Conservation (phyloP, 1,284 basidiomycete species). For the Moesziomyces aphidis region DNA sequence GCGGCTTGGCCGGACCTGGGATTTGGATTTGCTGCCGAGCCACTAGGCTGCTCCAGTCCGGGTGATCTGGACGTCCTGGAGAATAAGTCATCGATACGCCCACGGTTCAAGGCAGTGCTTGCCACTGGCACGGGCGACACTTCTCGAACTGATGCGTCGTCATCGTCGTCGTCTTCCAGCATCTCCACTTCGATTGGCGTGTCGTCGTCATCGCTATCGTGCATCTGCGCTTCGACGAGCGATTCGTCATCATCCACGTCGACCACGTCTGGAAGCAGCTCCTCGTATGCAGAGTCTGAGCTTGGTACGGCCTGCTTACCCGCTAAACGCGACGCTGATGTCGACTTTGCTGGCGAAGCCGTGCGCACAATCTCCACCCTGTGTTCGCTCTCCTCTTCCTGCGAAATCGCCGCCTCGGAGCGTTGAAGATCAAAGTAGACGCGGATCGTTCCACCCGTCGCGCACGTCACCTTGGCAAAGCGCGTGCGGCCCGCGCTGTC, state of each 20-base stretch:
- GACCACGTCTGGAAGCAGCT: neutral
- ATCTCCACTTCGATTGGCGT: neutral
- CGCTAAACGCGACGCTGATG: conserved; percentile 3
- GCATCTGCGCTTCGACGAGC: neutral
- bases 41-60: too few species aligned
- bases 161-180: neutral
- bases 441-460: conserved; percentile 16
- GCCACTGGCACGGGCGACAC: neutral
- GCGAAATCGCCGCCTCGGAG: neutral
- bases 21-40: too few species aligned
- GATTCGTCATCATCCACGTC: neutral
- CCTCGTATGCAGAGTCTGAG: neutral
- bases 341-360: conserved; percentile 5
- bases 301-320: neutral
- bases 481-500: conserved; percentile 14
- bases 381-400: conserved; percentile 14
- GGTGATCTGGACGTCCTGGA: too few species aligned
- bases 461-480: conserved; percentile 1
- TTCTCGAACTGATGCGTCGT: neutral
- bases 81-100: too few species aligned
- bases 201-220: neutral
- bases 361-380: conserved; percentile 8
- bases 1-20: too few species aligned
- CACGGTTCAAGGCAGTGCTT: neutral
- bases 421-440: conserved; percentile 7